phyloP scores from a whole-genome alignment of 2,329 filamentous ascomycete genomes.

The Fusarium redolens region DNA sequence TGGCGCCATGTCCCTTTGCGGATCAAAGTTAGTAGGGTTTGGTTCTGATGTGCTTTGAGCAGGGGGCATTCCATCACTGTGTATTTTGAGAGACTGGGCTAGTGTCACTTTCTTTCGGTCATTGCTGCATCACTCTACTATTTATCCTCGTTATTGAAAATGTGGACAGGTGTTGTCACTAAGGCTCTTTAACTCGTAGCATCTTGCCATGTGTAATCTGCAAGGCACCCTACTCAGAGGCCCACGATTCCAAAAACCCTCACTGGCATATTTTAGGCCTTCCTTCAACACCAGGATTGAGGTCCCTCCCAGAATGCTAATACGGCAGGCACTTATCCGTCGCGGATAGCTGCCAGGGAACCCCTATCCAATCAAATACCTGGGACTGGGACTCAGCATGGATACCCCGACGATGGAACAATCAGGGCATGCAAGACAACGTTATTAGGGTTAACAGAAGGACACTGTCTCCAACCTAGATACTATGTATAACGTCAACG shows the following conservation, averaged over 20 bases:
- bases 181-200: background rate
- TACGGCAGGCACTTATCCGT: constrained; percentile 29
- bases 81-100: background rate
- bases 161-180: background rate
- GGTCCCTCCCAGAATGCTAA: background rate
- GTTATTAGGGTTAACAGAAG: constrained; percentile 22
- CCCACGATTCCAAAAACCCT: background rate
- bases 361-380: constrained; percentile 27
- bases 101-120: constrained; percentile 1
- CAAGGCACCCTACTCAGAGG: background rate
- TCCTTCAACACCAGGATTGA: constrained; percentile 1
- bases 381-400: constrained; percentile 6
- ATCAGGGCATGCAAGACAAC: constrained; percentile 21
- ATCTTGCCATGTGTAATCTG: background rate
- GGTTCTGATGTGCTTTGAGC: constrained; percentile 5
- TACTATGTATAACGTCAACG: constrained; percentile 8
- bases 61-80: background rate
- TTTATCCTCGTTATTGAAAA: background rate
- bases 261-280: constrained; percentile 1
- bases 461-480: constrained; percentile 10
- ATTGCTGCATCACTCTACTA: constrained; percentile 5
- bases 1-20: constrained; percentile 17
- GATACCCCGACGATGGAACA: constrained; percentile 13
- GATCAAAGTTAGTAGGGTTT: constrained; percentile 14
- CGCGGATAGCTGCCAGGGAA: constrained; percentile 18